Percentiles rank a stretch among this genome's conserved stretches.
phyloP scores from a whole-genome alignment of 2,329 filamentous ascomycete genomes.

The Aspergillus pseudonomiae region DNA sequence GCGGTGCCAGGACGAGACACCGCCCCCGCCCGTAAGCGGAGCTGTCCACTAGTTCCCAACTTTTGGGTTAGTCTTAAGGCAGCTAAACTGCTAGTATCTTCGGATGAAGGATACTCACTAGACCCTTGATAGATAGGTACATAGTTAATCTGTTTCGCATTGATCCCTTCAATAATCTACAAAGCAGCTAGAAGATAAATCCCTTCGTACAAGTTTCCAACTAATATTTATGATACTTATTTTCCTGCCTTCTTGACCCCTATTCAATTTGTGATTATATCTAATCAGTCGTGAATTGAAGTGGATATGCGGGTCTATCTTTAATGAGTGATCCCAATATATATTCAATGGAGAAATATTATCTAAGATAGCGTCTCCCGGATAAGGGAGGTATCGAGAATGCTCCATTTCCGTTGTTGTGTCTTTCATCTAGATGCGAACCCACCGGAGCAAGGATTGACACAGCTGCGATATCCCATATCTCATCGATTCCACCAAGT shows the following conservation, averaged over 20 bases:
- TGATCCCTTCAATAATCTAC: not conserved
- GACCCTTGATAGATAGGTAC: not conserved
- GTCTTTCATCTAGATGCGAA: not conserved
- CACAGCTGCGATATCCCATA: not conserved
- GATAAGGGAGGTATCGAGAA: not conserved
- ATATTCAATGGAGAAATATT: not conserved
- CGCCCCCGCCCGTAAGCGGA: conserved; percentile 10
- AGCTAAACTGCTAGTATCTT: not conserved
- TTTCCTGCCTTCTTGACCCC: not conserved
- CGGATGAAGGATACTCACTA: not conserved
- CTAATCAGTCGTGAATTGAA: not conserved
- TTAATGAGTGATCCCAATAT: not conserved
- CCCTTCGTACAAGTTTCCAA: not conserved
- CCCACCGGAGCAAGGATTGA: not conserved
- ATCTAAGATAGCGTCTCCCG: not conserved
- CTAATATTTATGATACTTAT: not conserved
- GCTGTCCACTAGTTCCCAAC: not conserved
- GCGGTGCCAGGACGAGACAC: conserved; percentile 14
- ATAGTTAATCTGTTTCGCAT: conserved; percentile 1
- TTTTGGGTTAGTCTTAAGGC: not conserved
- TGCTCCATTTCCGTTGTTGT: not conserved
- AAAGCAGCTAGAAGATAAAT: not conserved
- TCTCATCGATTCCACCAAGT: not conserved
- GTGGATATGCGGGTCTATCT: not conserved
- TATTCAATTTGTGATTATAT: not conserved